Evolutionary conservation across 1,139 yeast genomes (phyloP), one percentile per base, ranked within the genome.

Genomic region (Saccharomycopsis crataegensis): DNA sequence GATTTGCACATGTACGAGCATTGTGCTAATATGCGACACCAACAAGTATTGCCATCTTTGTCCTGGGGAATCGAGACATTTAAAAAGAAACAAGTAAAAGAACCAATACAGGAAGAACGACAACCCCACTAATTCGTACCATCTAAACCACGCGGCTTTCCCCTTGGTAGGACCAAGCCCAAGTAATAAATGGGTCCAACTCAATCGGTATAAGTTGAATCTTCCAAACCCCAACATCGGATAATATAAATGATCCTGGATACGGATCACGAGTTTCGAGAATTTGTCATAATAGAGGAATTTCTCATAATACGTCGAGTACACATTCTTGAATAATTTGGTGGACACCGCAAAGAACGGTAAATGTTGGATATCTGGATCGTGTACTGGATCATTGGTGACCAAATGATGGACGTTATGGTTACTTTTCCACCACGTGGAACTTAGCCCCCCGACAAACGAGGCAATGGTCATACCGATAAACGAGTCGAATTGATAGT

Each of bases 351-450:
- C 95, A 66, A 89, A 89, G 63, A 89, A 89, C 1, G 96, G 96
- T 59, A 89, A 68, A 68, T 89, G 96, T 67, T 90, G 96, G 64
- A 89, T 90, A 69, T 89, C 96, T 0, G 96, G 96, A 64, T 90
- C 96, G 65, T 89, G 96, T 1, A 85, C 84, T 0, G 96, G 96
- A 64, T 89, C 96, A 67, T 89, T 89, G 14, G 96, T 86, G 53
- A 89, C 77, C 55, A 89, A 70, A 67, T 89, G 96, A 66, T 90
- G 96, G 28, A 89, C 95, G 65, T 89, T 89, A 67, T 89, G 96
- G 67, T 86, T 89, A 52, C 93, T 75, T 63, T 89, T 90, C 96
- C 96, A 89, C 96, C 96, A 89, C 1, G 96, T 96, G 42, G 88
- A 67, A 52, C 96, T 86, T 52, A 89, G 72, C 0, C 96, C 96